Conservation (phyloP, 129 eudicot species). For the Glebionis coronaria region DNA sequence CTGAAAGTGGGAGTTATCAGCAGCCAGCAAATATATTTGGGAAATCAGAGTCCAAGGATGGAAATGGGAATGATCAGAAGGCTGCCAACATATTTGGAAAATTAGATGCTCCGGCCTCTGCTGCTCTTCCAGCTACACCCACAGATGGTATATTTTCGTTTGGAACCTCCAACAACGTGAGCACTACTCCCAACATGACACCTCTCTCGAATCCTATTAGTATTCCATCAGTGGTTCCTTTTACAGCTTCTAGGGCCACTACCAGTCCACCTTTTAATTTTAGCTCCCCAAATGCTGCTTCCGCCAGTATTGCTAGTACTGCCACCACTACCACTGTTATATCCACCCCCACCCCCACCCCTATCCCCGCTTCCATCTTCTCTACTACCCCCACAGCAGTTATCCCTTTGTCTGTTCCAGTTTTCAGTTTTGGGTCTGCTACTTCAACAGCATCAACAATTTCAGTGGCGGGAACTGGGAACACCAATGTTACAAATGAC, state of each 20-base stretch:
- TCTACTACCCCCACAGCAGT: constrained; percentile 27
- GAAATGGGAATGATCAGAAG: constrained; percentile 25
- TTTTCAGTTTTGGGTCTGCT: constrained; percentile 41
- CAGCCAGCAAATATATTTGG: constrained; percentile 16
- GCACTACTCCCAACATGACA: constrained; percentile 10
- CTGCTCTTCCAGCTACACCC: constrained; percentile 24
- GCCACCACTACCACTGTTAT: constrained; percentile 7
- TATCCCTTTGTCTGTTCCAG: constrained; percentile 27
- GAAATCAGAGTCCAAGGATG: constrained; percentile 21
- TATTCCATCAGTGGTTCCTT: constrained; percentile 23
- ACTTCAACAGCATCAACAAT: constrained; percentile 21
- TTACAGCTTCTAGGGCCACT: constrained; percentile 22
- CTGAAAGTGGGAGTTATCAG: constrained; percentile 25
- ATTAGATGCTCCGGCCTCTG: constrained; percentile 19
- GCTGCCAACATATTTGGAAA: constrained; percentile 18
- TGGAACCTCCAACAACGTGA: constrained; percentile 18
- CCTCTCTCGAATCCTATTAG: constrained; percentile 18
- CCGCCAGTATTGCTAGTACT: constrained; percentile 15
- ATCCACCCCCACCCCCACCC: constrained; percentile 25
- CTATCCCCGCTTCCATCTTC: constrained; percentile 6
- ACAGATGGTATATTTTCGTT: constrained; percentile 20
- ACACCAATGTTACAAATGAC: constrained; percentile 21
- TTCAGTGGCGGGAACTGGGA: constrained; percentile 31
- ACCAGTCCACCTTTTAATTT: constrained; percentile 20
- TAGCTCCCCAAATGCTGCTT: constrained; percentile 23